A percentile compares a stretch with the other conserved stretches of the same genome.
phyloP scores from a whole-genome alignment of 2,329 filamentous ascomycete species.

The Alternaria ethzedia region DNA sequence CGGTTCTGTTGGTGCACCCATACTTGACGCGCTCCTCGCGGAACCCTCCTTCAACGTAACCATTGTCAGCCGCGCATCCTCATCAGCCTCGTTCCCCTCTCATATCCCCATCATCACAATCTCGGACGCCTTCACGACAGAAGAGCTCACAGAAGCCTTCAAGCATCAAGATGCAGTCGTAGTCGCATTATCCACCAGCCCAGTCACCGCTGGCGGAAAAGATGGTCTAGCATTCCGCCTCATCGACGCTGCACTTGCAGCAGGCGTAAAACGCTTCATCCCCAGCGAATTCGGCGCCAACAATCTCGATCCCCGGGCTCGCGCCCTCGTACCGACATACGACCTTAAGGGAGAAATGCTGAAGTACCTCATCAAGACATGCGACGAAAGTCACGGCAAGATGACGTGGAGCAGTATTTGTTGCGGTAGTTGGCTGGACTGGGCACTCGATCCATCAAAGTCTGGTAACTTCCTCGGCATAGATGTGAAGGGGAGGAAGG shows the following conservation, averaged over 20 bases:
- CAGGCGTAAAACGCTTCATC: slow-evolving; percentile 50
- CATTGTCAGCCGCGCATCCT: slow-evolving; percentile 39
- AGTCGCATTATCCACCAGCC: slow-evolving; percentile 34
- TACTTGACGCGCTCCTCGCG: slow-evolving; percentile 41
- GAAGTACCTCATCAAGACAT: slow-evolving; percentile 41
- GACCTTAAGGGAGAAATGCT: slow-evolving; percentile 44
- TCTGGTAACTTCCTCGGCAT: slow-evolving; percentile 31
- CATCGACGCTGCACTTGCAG: slow-evolving; percentile 50
- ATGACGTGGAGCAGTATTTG: slow-evolving; percentile 28
- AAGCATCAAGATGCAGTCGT: slow-evolving; percentile 49
- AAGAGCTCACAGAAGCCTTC: slow-evolving; percentile 42
- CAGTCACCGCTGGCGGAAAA: slow-evolving; percentile 26
- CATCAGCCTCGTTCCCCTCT: slow-evolving; percentile 27
- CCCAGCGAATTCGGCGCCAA: slow-evolving; percentile 51
- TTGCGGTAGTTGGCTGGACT: slow-evolving; percentile 35
- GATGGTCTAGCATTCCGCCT: slow-evolving; percentile 34
- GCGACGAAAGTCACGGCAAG: slow-evolving; percentile 18
- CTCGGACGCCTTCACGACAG: slow-evolving; percentile 30
- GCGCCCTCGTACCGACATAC: slow-evolving; percentile 45
- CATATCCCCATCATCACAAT: slow-evolving; percentile 36
- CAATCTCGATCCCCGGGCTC: slow-evolving; percentile 39
- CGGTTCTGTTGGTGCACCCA: slow-evolving; percentile 30
- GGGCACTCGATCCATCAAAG: slow-evolving; percentile 24
- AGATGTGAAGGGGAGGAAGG: slow-evolving; percentile 21
- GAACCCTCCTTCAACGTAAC: slow-evolving; percentile 44